These are phyloP conservation scores for Orbilia brochopaga DNA, from an alignment of 2,329 filamentous ascomycete species.

Conservation along the genomic window DNA sequence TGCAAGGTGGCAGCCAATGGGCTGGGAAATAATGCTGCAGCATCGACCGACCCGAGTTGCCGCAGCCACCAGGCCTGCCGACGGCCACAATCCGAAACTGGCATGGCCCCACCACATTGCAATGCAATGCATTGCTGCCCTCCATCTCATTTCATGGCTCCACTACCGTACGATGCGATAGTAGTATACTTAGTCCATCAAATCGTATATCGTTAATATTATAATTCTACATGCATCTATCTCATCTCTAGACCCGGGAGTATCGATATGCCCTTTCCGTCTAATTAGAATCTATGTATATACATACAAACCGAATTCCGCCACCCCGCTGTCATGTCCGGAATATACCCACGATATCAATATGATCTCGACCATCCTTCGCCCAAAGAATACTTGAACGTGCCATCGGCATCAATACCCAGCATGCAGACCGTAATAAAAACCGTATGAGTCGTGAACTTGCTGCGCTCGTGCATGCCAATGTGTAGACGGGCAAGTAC, in stretches of 20 bases:
- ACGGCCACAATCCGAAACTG: constrained; percentile 47
- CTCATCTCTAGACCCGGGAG: too few species aligned
- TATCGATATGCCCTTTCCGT: neutral
- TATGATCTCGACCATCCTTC: neutral
- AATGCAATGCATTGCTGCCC: too few species aligned
- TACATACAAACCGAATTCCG: neutral
- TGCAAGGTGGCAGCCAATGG: neutral
- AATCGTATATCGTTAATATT: too few species aligned
- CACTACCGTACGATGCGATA: too few species aligned
- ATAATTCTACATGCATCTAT: too few species aligned
- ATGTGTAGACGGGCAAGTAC: neutral
- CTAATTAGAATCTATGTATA: constrained; percentile 1
- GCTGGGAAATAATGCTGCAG: constrained; percentile 25
- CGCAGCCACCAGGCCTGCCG: constrained; percentile 4
- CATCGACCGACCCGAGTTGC: constrained; percentile 32
- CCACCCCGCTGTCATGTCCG: too few species aligned
- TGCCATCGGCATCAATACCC: neutral
- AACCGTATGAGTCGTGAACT: neutral
- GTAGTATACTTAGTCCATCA: too few species aligned
- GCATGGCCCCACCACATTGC: constrained; percentile 16
- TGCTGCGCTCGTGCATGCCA: neutral
- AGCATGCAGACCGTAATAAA: neutral
- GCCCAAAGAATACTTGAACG: neutral
- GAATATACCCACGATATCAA: neutral
- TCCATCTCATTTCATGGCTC: too few species aligned